A percentile compares a stretch with the other conserved stretches of the same genome.
These are phyloP conservation scores for Exserohilum rostratum DNA, from an alignment of 2,329 filamentous ascomycete species.

Conservation along the genomic window DNA sequence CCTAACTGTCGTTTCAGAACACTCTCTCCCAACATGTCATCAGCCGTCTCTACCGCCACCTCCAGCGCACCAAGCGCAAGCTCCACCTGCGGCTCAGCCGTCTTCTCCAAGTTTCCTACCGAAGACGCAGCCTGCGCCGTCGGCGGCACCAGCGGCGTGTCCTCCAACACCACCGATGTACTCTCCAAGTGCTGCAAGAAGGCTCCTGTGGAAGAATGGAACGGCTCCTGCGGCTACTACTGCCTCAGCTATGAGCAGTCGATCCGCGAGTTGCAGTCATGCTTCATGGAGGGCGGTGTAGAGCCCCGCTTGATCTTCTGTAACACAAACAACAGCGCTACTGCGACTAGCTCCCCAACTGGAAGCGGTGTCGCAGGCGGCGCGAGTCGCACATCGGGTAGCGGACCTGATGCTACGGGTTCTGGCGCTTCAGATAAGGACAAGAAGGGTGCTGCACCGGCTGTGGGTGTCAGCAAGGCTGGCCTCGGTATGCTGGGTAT, in stretches of 20 bases:
- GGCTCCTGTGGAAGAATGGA: constrained; percentile 38
- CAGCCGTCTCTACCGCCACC: constrained; percentile 18
- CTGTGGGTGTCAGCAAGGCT: constrained; percentile 31
- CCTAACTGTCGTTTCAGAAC: neutral
- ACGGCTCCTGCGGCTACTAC: constrained; percentile 38
- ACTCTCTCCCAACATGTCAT: constrained; percentile 18
- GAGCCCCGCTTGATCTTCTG: constrained; percentile 31
- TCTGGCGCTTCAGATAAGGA: constrained; percentile 1
- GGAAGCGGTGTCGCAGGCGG: constrained; percentile 22
- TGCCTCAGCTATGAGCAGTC: constrained; percentile 37
- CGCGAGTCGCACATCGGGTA: constrained; percentile 8
- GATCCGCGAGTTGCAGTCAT: constrained; percentile 34
- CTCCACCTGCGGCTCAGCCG: constrained; percentile 24
- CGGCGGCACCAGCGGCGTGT: constrained; percentile 29
- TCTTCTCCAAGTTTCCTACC: constrained; percentile 37
- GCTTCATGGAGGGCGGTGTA: constrained; percentile 37
- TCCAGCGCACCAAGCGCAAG: constrained; percentile 7
- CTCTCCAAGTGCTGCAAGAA: constrained; percentile 41
- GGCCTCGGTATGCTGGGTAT: constrained; percentile 38
- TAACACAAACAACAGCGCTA: constrained; percentile 32
- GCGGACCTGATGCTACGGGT: constrained; percentile 5
- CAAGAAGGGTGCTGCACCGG: constrained; percentile 22
- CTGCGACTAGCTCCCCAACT: constrained; percentile 32
- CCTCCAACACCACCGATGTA: constrained; percentile 31
- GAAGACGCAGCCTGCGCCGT: constrained; percentile 38